Percentiles rank a stretch among this genome's conserved stretches.
These are phyloP conservation scores for Hericium erinaceus DNA, from an alignment of 768 basidiomycete genomes.

Conservation along the genomic window DNA sequence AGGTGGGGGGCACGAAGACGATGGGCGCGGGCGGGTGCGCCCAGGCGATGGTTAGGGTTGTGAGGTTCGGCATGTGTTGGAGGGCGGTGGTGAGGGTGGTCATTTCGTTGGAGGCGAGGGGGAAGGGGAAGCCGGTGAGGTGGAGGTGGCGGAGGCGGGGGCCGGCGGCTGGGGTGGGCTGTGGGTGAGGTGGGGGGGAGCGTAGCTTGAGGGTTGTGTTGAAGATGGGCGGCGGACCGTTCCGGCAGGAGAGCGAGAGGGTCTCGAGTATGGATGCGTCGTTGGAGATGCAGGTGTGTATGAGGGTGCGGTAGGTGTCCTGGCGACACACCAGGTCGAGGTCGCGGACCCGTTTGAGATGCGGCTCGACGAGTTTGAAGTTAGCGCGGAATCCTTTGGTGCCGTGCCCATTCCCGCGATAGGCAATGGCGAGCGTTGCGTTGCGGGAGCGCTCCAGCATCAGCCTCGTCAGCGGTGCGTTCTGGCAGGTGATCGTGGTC, in stretches of 20 bases:
- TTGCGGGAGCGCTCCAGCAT: background rate
- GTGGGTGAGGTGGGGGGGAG: background rate
- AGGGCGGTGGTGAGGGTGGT: background rate
- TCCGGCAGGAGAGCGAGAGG: background rate
- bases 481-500: background rate
- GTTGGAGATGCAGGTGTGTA: background rate
- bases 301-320: background rate
- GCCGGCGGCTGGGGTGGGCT: background rate
- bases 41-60: background rate
- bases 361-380: too few relatives aligned
- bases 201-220: background rate
- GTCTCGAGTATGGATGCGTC: background rate
- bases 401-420: too few relatives aligned
- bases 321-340: background rate
- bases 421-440: too few relatives aligned
- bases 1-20: background rate
- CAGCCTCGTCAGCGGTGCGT: background rate
- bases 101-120: background rate
- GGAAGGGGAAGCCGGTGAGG: background rate
- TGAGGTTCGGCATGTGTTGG: background rate
- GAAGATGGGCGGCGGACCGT: too few relatives aligned
- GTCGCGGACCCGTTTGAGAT: background rate
- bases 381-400: too few relatives aligned
- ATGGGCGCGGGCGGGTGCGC: background rate
- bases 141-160: background rate